Base-by-base conservation (phyloP, 805 yeast species). In the Lipomyces spencermartinsiae region DNA sequence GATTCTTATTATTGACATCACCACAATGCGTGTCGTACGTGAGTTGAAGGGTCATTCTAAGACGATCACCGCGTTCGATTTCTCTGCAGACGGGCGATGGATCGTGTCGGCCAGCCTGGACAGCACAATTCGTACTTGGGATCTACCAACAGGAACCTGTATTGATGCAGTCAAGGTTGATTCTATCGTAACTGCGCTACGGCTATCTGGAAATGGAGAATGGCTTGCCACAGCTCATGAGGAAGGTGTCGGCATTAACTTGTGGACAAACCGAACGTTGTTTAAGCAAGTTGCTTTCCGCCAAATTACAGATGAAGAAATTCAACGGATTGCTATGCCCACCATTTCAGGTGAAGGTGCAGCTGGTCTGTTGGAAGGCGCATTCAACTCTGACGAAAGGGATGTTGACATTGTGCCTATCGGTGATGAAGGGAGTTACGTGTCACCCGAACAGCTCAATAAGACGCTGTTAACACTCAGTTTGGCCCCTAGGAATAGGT, bases 1-100 rank as follows among this genome's bases (percentile, higher is more conserved):
- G 1, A 87, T 96, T 55, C 89, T 90, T 1, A 88, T 95, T 4
- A 80, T 95, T 65, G 99, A 95, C 78, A 85, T 90, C 0, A 85
- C 86, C 1, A 92, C 98, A 0, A 92, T 88, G 75, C 87, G 86
- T 73, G 86, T 92, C 43, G 94, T 96, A 39, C 89, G 99, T 82
- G 90, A 89, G 69, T 82, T 95, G 66, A 88, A 87, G 81, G 99
- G 99, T 4, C 99, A 95, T 76, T 84, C 89, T 12, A 93, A 93
- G 78, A 84, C 97, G 75, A 88, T 95, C 71, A 93, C 98, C 0
- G 84, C 91, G 0, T 78, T 94, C 77, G 98, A 92, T 77, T 94
- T 95, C 76, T 89, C 97, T 2, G 96, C 97, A 4, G 94, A 93
- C 77, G 98, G 98, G 46, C 87, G 98, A 77, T 95, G 98, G 98